Evolutionary conservation across 192 early-diverging fungal species (phyloP).

Genomic region (Backusella westeae): DNA sequence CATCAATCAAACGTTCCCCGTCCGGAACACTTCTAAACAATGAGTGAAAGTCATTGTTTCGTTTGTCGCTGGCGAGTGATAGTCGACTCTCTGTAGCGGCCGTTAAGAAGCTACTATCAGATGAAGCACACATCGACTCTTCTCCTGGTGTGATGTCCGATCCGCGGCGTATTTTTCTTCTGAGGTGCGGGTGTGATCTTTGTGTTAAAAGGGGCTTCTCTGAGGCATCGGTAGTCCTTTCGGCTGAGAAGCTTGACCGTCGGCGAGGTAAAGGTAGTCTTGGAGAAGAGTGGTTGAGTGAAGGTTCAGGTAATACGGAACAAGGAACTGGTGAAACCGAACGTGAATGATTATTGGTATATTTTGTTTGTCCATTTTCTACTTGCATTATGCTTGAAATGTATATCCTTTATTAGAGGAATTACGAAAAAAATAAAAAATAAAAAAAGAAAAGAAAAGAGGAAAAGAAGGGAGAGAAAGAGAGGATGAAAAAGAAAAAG

Average conservation of each 20-base stretch:
- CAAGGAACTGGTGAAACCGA: conserved; percentile 17
- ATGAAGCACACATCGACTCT: not conserved
- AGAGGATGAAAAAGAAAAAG: not conserved
- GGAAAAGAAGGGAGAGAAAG: not conserved
- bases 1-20: conserved; percentile 55
- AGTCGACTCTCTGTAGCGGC: not conserved
- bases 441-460: not conserved
- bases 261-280: conserved; percentile 6
- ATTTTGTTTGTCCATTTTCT: conserved; percentile 4
- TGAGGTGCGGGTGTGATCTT: conserved; percentile 6
- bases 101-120: conserved; percentile 15
- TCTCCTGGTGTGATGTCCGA: not conserved
- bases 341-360: not conserved
- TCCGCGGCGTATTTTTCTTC: not conserved
- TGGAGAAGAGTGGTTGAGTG: not conserved
- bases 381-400: not conserved
- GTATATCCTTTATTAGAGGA: conserved; percentile 8
- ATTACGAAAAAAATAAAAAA: not conserved
- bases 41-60: conserved; percentile 52
- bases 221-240: not conserved
- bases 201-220: not conserved
- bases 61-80: conserved; percentile 41
- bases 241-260: conserved; percentile 3
- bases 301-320: not conserved
- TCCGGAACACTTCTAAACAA: conserved; percentile 55